Evolutionary conservation across 306 rosid species (phyloP).

Genomic region (Luffa acutangula): DNA sequence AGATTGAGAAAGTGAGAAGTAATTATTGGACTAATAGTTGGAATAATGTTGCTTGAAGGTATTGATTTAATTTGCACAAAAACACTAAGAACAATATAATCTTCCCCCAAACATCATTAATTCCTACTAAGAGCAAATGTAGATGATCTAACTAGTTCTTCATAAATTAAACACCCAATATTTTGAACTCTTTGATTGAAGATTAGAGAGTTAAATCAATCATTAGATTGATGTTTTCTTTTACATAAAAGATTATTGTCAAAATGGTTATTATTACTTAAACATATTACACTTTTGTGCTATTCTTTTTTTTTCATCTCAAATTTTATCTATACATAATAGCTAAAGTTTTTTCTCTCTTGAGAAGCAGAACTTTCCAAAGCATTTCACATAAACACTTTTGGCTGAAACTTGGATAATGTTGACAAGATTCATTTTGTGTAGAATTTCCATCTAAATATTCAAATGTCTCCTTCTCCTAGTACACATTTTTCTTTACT

Average conservation of each 20-base stretch:
- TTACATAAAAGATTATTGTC: not conserved
- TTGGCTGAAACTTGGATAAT: not conserved
- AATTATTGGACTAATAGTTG: not conserved
- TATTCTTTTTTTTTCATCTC: not conserved
- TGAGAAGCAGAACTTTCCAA: not conserved
- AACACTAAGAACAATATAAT: not conserved
- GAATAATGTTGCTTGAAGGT: not conserved
- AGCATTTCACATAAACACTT: not conserved
- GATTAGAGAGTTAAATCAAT: not conserved
- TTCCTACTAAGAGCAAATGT: not conserved
- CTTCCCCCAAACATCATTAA: not conserved
- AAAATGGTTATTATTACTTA: not conserved
- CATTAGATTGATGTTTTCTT: not conserved
- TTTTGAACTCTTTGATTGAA: not conserved
- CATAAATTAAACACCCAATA: not conserved
- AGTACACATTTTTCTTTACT: not conserved
- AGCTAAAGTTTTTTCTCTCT: not conserved
- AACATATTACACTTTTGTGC: not conserved
- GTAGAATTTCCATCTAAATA: not conserved
- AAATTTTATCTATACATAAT: not conserved
- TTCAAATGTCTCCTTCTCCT: not conserved
- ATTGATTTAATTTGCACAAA: not conserved
- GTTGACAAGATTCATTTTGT: not conserved
- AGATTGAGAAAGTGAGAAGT: not conserved
- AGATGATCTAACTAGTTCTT: not conserved